Base-by-base conservation (phyloP, 306 rosid genomes). In the Sphenostylis stenocarpa region DNA sequence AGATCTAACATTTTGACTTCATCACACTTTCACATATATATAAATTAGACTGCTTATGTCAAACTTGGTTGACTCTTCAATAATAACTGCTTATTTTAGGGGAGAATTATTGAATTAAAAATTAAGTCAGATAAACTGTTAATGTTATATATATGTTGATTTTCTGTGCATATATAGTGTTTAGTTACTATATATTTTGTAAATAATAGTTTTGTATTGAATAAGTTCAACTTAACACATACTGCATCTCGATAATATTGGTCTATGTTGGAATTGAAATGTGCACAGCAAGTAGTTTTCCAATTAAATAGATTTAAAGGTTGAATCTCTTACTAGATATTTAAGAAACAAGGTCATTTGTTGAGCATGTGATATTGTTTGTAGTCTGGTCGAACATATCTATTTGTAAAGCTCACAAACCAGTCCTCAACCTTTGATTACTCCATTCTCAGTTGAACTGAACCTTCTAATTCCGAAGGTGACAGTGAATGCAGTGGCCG, bases 61-160 rank as follows among this genome's bases (percentile, higher is more conserved):
- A 77, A 77, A 63, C 70, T 67, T 45, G 14, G 28, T 77, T 77
- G 81, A 77, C 38, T 36, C 60, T 24, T n/a, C 6, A 36, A 53
- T 38, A 16, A 65, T 65, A 36, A 36, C 11, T 1, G 39, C 9
- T 34, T 6, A 15, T n/a, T n/a, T 34, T 21, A 49, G 51, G 10
- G 55, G 72, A 6, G 19, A 48, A 45, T 45, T 29, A 19, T 38
- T 72, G 21, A 13, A 55, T 53, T 21, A 34, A 53, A 21, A 72
- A n/a, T n/a, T n/a, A n/a, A n/a, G n/a, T n/a, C n/a, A n/a, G n/a
- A n/a, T n/a, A n/a, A n/a, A n/a, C n/a, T n/a, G n/a, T n/a, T n/a
- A n/a, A n/a, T n/a, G n/a, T n/a, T n/a, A n/a, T n/a, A n/a, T n/a
- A n/a, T n/a, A 49, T 49, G n/a, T 49, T 49, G 9, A 49, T n/a